A percentile compares a stretch with the other conserved stretches of the same genome.
Conservation (phyloP, 1,284 basidiomycete genomes). For the Austroboletus rostrupii region DNA sequence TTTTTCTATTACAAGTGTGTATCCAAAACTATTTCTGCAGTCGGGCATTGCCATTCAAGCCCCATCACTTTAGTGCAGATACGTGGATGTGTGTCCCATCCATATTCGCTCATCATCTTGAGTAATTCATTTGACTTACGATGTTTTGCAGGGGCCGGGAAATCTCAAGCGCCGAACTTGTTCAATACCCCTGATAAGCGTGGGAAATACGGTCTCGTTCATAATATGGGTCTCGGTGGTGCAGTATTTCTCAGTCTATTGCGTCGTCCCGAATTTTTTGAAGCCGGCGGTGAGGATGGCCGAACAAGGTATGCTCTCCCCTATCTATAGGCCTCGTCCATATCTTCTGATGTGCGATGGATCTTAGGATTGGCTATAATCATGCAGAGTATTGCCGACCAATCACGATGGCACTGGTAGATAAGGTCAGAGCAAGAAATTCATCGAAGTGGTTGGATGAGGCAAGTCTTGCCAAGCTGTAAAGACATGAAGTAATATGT, state of each 20-base stretch:
- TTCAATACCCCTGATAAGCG: slow-evolving; percentile 58
- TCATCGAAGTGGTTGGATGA: slow-evolving; percentile 36
- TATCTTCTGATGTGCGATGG: no score
- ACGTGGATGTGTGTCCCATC: slow-evolving; percentile 47
- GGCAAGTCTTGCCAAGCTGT: slow-evolving; percentile 32
- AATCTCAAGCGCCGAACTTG: slow-evolving; percentile 74
- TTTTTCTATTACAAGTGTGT: slow-evolving; percentile 76
- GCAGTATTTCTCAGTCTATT: slow-evolving; percentile 69
- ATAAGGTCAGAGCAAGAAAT: slow-evolving; percentile 69
- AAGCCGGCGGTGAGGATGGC: slow-evolving; percentile 57
- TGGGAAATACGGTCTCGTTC: slow-evolving; percentile 75
- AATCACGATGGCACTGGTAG: slow-evolving; percentile 57
- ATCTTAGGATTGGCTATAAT: slow-evolving; percentile 67
- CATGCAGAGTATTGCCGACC: slow-evolving; percentile 65
- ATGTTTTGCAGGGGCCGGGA: slow-evolving; percentile 55
- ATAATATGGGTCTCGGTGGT: slow-evolving; percentile 79
- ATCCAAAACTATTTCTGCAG: background rate
- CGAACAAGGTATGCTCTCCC: slow-evolving; percentile 50
- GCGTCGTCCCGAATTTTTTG: slow-evolving; percentile 69
- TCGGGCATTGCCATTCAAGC: background rate
- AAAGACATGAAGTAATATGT: no score
- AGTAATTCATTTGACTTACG: background rate
- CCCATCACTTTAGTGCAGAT: slow-evolving; percentile 53
- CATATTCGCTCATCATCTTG: no score
- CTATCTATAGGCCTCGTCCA: no score